Base-by-base conservation (phyloP, 441 rosid genomes). In the Mallotus repandus region DNA sequence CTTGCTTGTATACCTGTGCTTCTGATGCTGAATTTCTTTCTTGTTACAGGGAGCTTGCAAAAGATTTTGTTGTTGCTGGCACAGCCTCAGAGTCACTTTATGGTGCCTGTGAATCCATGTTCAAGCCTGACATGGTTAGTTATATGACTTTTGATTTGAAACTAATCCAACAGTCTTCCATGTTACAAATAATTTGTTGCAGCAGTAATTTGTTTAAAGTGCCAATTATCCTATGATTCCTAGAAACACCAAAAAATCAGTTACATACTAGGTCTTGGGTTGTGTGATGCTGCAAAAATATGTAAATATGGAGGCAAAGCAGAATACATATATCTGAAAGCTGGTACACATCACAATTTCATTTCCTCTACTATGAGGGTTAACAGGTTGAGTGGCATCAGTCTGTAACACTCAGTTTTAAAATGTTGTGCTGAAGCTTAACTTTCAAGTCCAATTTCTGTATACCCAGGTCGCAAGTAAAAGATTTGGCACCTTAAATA, bases 81-180 rank as follows among this genome's bases (percentile, higher is more conserved):
- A 91, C 97, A 81, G 97, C 97, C 72, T 85, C 93, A 53, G 99
- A 96, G 77, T 91, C 99, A 66, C 93, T 95, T 5, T 95, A 93
- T 82, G 97, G 97, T 68, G 98, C 99, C 45, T 93, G 98, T 61
- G 97, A 96, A 78, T 87, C 98, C 9, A 86, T 93, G 91, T 96
- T 79, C 86, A 91, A 86, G 86, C 97, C 96, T 58, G 89, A 96
- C 76, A 88, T 96, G 98, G 98, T 93, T 81, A 46, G 94, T 83
- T 63, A 57, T 49, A 68, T n/a, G 21, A 68, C 22, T 38, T 46
- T 48, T 57, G 1, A n/a, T 50, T 71, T 57, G 0, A 7, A 35
- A 11, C 7, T 69, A 9, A 14, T 43, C 29, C 63, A 21, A 65
- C 56, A 32, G 4, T 8, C 7, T 13, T 43, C 46, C 29, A 43